Evolutionary conservation across 2,329 filamentous ascomycete species (phyloP).

Genomic region (Microdochium bolleyi): DNA sequence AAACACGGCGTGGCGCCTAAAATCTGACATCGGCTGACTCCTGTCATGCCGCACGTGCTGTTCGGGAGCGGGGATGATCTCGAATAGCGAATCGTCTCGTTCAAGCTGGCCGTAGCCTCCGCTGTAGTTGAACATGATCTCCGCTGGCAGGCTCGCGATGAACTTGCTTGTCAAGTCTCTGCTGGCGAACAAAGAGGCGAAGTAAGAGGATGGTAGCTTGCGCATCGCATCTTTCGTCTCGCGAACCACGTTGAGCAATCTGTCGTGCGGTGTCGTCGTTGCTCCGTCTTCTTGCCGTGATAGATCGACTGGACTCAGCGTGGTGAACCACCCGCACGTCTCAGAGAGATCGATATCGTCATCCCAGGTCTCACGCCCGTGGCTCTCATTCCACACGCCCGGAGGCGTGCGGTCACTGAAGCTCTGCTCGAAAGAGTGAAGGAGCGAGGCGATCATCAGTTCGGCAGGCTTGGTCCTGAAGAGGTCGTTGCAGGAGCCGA

Average conservation of each 20-base stretch:
- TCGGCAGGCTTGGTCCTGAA: conserved; percentile 12
- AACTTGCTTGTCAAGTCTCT: neutral
- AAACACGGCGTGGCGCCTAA: neutral
- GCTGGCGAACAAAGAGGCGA: neutral
- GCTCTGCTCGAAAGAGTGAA: conserved; percentile 8
- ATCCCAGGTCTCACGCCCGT: conserved; percentile 13
- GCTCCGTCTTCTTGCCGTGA: neutral
- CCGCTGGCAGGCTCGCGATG: neutral
- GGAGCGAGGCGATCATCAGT: conserved; percentile 10
- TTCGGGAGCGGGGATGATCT: neutral
- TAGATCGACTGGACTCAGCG: conserved; percentile 6
- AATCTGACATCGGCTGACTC: neutral
- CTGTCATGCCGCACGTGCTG: neutral
- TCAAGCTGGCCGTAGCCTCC: neutral
- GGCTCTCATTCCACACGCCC: conserved; percentile 12
- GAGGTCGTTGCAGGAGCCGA: neutral
- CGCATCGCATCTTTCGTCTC: neutral
- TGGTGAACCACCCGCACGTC: conserved; percentile 17
- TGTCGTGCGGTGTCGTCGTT: neutral
- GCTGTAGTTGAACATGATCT: neutral
- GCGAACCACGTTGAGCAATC: neutral
- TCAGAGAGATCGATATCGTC: conserved; percentile 8
- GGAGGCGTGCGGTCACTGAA: conserved; percentile 10
- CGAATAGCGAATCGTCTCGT: neutral
- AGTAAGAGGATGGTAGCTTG: neutral